Base-by-base conservation (phyloP, 345 rosid genomes). In the Aquilaria sinensis region DNA sequence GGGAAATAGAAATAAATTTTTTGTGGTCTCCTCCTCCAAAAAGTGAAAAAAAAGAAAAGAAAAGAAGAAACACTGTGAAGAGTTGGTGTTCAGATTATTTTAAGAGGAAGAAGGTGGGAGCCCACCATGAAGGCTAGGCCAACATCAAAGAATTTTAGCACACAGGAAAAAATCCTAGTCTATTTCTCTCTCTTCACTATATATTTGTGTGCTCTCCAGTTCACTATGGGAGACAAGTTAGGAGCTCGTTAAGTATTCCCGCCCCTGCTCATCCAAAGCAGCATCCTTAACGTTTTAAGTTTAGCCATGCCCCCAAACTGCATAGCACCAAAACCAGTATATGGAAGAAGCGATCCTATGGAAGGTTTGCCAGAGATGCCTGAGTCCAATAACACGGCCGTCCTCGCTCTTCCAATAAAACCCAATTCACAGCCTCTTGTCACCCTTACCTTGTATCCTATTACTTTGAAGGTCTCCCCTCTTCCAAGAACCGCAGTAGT, bases 401-500 rank as follows among this genome's bases (percentile, higher is more conserved):
- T 69, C 56, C 69, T 67, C 64, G 63, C 79, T 58, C 76, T 78
- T 78, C 80, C 84, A 48, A 58, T 71, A 23, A 72, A 60, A 50
- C 69, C 50, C 54, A 72, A 75, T 57, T 64, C 85, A 60, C 89
- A 77, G 57, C 74, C 82, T 63, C 65, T 70, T 58, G 68, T 79
- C 70, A 86, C 80, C 47, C 69, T 70, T 56, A 15, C 73, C 70
- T 65, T 70, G 70, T 83, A 49, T 68, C 96, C 92, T 52, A 83
- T 86, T 13, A 84, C 92, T 67, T 73, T 93, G 74, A 93, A 93
- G 98, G 98, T 93, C 41, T 57, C 53, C 60, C 61, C 66, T 69
- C 59, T 60, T 30, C 23, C 64, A 59, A 46, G 51, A 56, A 32
- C 56, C 12, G 32, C 10, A 10, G 9, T 23, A 37, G 45, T 16